Base-by-base conservation (phyloP, 2,329 filamentous ascomycete species). In the Monosporascus sp. region DNA sequence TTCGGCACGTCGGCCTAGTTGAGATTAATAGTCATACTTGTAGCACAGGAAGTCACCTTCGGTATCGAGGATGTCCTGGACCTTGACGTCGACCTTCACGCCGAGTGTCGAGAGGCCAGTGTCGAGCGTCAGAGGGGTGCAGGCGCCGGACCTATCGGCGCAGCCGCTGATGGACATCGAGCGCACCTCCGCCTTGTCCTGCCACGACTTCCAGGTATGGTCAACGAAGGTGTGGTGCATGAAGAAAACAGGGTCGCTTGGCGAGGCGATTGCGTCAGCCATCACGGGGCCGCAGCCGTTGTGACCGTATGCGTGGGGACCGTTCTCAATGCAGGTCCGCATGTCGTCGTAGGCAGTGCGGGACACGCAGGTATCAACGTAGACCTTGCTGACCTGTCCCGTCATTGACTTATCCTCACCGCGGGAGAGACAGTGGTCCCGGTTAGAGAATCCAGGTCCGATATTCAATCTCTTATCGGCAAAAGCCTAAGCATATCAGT, bases 211-310 rank as follows among this genome's bases (percentile, higher is more conserved):
- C 62, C 65, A 63, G 22, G 56, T 55, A 53, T 65, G 65, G 59
- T 67, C 65, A 9, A 68, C 51, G 59, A 60, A 68, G 35, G 63
- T 45, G 55, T 69, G 67, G 63, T 68, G 67, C 65, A 69, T 63
- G 63, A 66, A 68, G 61, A 69, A 69, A 14, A 57, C 40, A 49
- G 65, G 67, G 60, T 69, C 67, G 24, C 63, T 60, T 5, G 63
- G 64, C 1, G 65, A 67, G 20, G 64, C 60, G 51, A 64, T 62
- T n/a, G 65, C 60, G 49, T 69, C 67, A 8, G 65, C 60, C 67
- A 69, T 69, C 49, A 65, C 57, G 41, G 60, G 62, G 27, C 67
- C 67, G 3, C 67, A 50, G 48, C 66, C 65, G 63, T 68, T 68
- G 62, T 69, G 67, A 54, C 66, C 65, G 40, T 66, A 64, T 4